A percentile compares a stretch with the other conserved stretches of the same genome.
These are phyloP conservation scores for Rutstroemia sp. DNA, from an alignment of 2,329 filamentous ascomycete species.

Conservation along the genomic window DNA sequence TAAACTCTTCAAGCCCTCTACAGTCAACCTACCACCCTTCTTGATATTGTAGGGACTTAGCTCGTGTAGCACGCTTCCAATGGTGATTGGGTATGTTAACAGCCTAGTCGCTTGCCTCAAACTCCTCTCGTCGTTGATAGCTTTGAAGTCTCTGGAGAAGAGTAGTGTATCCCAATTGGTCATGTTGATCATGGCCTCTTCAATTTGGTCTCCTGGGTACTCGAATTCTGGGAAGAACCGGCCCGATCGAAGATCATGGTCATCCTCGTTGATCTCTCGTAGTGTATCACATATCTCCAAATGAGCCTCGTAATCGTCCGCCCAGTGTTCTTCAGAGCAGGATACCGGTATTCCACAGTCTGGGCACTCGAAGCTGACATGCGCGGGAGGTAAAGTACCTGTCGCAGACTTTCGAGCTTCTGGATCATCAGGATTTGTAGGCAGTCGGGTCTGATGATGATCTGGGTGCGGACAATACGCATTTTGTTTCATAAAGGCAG, in stretches of 20 bases:
- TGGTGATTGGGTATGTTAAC: conserved; percentile 86
- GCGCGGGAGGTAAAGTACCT: conserved; percentile 59
- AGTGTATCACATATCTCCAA: conserved; percentile 87
- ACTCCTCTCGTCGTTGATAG: conserved; percentile 81
- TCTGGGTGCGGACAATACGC: conserved; percentile 88
- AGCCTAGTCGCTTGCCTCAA: conserved; percentile 91
- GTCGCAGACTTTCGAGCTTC: conserved; percentile 51
- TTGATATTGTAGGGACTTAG: conserved; percentile 85
- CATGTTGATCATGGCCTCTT: conserved; percentile 92
- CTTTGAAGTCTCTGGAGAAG: conserved; percentile 85
- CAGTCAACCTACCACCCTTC: conserved; percentile 66
- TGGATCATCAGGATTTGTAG: conserved; percentile 56
- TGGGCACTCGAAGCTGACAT: conserved; percentile 90
- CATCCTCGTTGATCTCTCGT: conserved; percentile 92
- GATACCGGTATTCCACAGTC: conserved; percentile 93
- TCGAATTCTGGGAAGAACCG: conserved; percentile 91
- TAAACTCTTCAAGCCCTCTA: conserved; percentile 87
- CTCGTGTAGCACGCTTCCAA: conserved; percentile 88
- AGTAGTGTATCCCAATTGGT: conserved; percentile 97
- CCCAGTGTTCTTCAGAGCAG: conserved; percentile 92
- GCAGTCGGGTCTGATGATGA: conserved; percentile 67
- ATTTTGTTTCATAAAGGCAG: conserved; percentile 86
- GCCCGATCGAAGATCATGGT: conserved; percentile 87
- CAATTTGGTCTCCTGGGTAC: conserved; percentile 82
- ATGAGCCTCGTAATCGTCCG: conserved; percentile 89